Evolutionary conservation across 2,329 filamentous ascomycete species (phyloP).

Genomic region (Westerdykella ornata): DNA sequence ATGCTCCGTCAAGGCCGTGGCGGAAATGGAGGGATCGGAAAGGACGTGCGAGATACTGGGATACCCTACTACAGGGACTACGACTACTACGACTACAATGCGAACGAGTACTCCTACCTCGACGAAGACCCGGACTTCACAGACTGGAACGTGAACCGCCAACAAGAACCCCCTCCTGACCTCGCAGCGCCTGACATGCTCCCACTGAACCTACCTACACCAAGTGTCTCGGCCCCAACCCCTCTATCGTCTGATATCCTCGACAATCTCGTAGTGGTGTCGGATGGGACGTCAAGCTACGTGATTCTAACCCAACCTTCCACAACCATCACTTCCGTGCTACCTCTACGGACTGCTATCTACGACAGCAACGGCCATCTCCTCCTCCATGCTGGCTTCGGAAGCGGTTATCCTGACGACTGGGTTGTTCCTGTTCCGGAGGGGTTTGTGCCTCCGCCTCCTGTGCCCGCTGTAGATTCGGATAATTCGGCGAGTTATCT

Average conservation of each 20-base stretch:
- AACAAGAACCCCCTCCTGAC: too few relatives aligned
- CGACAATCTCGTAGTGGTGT: background rate
- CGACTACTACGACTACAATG: background rate
- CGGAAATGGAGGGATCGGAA: background rate
- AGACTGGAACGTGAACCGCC: too few relatives aligned
- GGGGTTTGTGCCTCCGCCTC: background rate
- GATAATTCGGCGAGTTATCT: background rate
- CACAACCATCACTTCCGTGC: background rate
- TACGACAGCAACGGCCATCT: slow-evolving; percentile 1
- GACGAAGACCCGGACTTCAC: too few relatives aligned
- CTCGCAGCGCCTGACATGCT: background rate
- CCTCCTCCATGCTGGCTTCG: background rate
- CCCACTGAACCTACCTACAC: background rate
- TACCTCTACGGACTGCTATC: background rate
- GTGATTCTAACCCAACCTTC: background rate
- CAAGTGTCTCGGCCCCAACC: background rate
- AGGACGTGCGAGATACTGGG: background rate
- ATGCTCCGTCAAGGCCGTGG: background rate
- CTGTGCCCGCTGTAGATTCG: background rate
- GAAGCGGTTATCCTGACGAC: background rate
- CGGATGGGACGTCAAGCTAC: slow-evolving; percentile 3
- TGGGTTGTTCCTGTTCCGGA: background rate
- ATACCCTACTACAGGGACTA: background rate
- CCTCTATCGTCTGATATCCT: background rate
- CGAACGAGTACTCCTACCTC: too few relatives aligned